Conservation (phyloP, 768 basidiomycete genomes). For the Mycena epipterygia region DNA sequence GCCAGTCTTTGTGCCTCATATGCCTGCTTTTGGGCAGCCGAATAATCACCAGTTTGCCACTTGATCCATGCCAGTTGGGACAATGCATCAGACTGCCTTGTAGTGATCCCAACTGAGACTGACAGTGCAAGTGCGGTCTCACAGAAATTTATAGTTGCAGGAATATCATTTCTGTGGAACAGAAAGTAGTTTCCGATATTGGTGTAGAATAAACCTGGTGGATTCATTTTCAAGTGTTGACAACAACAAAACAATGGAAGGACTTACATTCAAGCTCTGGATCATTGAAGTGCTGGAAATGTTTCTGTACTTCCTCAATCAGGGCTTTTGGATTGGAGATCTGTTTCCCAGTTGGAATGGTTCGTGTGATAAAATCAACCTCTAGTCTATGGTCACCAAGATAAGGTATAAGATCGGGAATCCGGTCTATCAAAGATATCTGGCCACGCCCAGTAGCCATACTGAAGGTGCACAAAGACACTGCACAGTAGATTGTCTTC, state of each 20-base stretch:
- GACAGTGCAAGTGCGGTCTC: neutral
- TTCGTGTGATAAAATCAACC: neutral
- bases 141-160: neutral
- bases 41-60: neutral
- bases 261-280: neutral
- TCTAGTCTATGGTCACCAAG: neutral
- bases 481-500: no score
- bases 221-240: neutral
- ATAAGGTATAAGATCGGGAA: neutral
- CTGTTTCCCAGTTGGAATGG: no score
- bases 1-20: neutral
- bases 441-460: neutral
- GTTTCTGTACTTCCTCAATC: no score
- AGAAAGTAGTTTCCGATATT: neutral
- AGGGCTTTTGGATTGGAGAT: no score
- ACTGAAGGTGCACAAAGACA: no score
- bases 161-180: neutral
- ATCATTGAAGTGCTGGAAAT: neutral
- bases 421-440: neutral
- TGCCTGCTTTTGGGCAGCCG: neutral
- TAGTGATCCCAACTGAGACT: neutral
- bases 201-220: neutral
- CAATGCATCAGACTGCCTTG: neutral
- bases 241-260: neutral
- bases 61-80: neutral